Evolutionary conservation across 83 land plant species (phyloP).

Genomic region (Thuja plicata): DNA sequence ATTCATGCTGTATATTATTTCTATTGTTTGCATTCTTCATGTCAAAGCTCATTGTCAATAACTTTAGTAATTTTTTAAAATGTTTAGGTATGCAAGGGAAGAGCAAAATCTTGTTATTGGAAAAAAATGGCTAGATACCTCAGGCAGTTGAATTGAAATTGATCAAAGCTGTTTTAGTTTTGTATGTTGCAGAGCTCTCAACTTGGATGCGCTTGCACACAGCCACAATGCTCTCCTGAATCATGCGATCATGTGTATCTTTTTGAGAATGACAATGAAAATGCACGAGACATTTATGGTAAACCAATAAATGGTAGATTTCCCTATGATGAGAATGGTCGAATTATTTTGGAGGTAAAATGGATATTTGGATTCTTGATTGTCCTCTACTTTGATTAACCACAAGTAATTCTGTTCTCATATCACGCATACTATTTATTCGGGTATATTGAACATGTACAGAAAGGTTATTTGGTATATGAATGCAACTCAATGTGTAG

Average conservation of each 20-base stretch:
- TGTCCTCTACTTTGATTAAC: background rate
- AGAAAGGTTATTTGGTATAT: constrained; percentile 92
- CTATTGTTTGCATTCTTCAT: background rate
- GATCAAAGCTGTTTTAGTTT: background rate
- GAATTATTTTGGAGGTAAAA: constrained; percentile 73
- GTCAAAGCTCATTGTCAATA: constrained; percentile 11
- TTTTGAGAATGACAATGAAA: constrained; percentile 82
- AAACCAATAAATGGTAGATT: constrained; percentile 76
- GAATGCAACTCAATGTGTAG: constrained; percentile 89
- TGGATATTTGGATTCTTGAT: background rate
- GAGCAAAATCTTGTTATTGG: background rate
- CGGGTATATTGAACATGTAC: constrained; percentile 13
- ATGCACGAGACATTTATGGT: constrained; percentile 79
- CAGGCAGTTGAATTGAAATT: background rate
- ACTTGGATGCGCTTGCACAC: constrained; percentile 71
- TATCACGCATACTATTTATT: background rate
- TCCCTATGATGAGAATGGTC: constrained; percentile 80
- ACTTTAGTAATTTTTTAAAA: background rate
- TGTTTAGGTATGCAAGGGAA: background rate
- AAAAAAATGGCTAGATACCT: background rate
- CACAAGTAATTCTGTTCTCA: background rate
- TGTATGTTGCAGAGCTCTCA: constrained; percentile 63
- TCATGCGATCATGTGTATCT: constrained; percentile 89
- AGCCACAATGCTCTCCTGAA: constrained; percentile 51
- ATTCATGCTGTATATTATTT: background rate